Conservation (phyloP, 2,329 filamentous ascomycete genomes). For the Calonectria pseudoturangicola region DNA sequence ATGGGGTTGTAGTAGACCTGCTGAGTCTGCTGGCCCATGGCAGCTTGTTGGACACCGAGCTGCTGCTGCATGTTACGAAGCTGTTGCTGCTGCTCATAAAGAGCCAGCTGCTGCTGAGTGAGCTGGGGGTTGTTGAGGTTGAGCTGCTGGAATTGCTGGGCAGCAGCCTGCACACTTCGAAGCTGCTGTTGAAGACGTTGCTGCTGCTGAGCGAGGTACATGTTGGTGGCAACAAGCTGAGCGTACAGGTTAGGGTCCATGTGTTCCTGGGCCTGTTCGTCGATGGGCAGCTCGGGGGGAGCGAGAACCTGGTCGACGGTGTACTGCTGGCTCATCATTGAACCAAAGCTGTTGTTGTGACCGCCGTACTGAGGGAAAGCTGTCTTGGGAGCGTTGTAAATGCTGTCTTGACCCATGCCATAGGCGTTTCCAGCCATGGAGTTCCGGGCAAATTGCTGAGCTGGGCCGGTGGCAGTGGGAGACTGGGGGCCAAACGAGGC, state of each 20-base stretch:
- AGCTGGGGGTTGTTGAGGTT: conserved; percentile 75
- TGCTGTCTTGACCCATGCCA: conserved; percentile 63
- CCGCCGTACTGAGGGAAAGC: conserved; percentile 70
- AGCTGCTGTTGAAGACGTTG: conserved; percentile 96
- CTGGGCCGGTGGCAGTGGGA: conserved; percentile 63
- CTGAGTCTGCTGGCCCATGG: conserved; percentile 76
- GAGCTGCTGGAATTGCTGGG: conserved; percentile 88
- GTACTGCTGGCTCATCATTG: conserved; percentile 70
- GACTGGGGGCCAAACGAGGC: conserved; percentile 83
- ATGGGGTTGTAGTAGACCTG: conserved; percentile 90
- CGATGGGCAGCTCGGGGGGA: conserved; percentile 86
- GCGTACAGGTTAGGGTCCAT: conserved; percentile 92
- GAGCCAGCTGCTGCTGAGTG: conserved; percentile 68
- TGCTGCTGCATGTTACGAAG: conserved; percentile 65
- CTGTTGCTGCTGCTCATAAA: conserved; percentile 68
- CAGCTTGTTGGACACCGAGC: conserved; percentile 59
- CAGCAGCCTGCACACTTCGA: conserved; percentile 86
- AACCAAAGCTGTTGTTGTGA: conserved; percentile 60
- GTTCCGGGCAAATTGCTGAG: conserved; percentile 66
- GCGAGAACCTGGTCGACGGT: conserved; percentile 92
- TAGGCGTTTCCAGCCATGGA: conserved; percentile 67
- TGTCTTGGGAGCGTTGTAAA: conserved; percentile 73
- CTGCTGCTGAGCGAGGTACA: conserved; percentile 95
- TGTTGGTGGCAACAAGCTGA: conserved; percentile 91
- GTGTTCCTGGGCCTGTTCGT: conserved; percentile 80